Base-by-base conservation (phyloP, 345 rosid genomes). In the Eucalyptus polyanthemos region DNA sequence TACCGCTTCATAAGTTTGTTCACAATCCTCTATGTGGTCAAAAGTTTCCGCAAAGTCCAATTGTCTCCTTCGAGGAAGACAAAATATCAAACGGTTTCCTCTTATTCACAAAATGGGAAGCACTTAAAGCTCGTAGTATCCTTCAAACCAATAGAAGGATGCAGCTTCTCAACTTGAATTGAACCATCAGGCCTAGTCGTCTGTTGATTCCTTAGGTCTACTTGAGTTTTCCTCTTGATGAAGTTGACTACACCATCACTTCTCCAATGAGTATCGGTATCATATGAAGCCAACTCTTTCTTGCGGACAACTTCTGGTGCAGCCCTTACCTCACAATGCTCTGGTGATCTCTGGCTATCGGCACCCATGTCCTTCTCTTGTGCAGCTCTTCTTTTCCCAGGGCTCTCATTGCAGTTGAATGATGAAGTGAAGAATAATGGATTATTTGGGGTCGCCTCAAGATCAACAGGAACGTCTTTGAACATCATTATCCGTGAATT, bases 11-110 rank as follows among this genome's bases (percentile, higher is more conserved):
- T 67, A 5, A 45, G 85, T 76, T 11, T 21, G 47, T 40, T 40
- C 85, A 40, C 47, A 40, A 76, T 76, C 29, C 47, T 11, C 47
- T 40, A 76, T 4, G 47, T 4, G 29, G 47, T 76, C 85, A 40
- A 44, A 29, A 87, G 80, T 65, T 34, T 87, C 76, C 42, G 44
- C 31, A 42, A 22, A 42, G 80, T 58, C 24, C 80, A 67, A 49
- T 45, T 13, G 9, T 90, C 90, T 91, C 5, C 58, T 80, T 12
- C 13, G 27, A 49, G 89, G 87, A 24, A 88, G 51, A 87, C 93
- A 90, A 37, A 37, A 93, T 92, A 50, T 90, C 91, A 88, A 92
- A 92, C n/a, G 93, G 92, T 87, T 76, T 80, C 29, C 45, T 51
- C 80, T 88, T 86, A 51, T 14, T 47, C 37, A 37, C 88, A 58